Conservation (phyloP, 495 filamentous ascomycete genomes). For the Cetradonia linearis region DNA sequence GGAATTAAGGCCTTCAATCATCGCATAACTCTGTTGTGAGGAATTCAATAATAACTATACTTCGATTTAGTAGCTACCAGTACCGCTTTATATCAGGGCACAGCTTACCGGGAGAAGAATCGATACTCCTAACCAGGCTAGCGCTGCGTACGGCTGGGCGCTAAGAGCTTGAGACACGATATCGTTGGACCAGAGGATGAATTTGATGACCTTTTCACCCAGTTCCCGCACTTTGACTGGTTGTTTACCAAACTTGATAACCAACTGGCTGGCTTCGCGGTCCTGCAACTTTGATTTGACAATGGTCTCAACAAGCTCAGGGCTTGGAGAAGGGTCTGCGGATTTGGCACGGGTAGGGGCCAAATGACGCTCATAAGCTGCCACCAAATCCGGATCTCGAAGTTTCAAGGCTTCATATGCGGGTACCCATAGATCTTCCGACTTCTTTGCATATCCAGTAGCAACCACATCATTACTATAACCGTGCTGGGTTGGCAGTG, state of each 20-base stretch:
- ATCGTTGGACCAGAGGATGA: conserved; percentile 28
- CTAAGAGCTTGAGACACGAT: conserved; percentile 27
- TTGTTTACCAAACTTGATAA: conserved; percentile 19
- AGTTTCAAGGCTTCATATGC: conserved; percentile 20
- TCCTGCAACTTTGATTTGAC: conserved; percentile 15
- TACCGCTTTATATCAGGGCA: neutral
- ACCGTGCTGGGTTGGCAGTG: neutral
- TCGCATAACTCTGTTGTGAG: conserved; percentile 9
- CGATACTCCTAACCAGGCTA: conserved; percentile 30
- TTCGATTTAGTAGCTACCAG: conserved; percentile 4
- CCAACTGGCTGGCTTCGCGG: neutral
- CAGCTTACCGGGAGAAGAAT: conserved; percentile 27
- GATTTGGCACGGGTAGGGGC: conserved; percentile 4
- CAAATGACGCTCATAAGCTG: conserved; percentile 18
- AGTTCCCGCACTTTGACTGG: conserved; percentile 24
- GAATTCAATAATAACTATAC: conserved; percentile 8
- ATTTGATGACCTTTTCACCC: conserved; percentile 27
- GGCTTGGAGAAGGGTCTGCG: conserved; percentile 3
- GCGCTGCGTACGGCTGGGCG: conserved; percentile 28
- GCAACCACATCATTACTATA: conserved; percentile 1
- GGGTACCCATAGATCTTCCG: conserved; percentile 20
- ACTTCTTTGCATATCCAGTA: conserved; percentile 1
- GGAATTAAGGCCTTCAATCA: conserved; percentile 9
- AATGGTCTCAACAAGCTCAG: conserved; percentile 11
- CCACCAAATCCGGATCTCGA: conserved; percentile 20